Percentiles rank a stretch among this genome's conserved stretches.
These are phyloP conservation scores for Penicillium paradoxum DNA, from an alignment of 495 filamentous ascomycete species.

Conservation along the genomic window DNA sequence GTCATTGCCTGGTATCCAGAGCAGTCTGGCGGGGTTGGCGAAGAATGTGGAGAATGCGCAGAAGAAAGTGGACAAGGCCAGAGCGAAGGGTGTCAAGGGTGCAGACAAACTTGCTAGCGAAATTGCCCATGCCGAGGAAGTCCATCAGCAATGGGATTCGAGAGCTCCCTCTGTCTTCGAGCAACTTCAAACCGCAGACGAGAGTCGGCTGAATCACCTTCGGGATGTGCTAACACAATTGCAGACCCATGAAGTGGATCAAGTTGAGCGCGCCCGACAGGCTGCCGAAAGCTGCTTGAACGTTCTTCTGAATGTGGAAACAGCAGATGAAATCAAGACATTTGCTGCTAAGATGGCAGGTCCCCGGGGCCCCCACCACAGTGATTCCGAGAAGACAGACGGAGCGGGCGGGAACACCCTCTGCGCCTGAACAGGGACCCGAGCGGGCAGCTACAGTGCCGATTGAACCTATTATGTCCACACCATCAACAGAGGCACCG, in stretches of 20 bases:
- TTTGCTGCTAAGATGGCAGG: constrained; percentile 58
- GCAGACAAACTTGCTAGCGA: constrained; percentile 77
- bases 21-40: constrained; percentile 73
- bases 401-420: constrained; percentile 17
- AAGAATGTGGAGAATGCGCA: constrained; percentile 80
- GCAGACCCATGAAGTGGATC: constrained; percentile 88
- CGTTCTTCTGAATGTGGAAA: constrained; percentile 80
- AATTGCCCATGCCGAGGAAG: constrained; percentile 65
- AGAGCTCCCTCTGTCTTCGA: constrained; percentile 96
- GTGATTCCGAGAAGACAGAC: constrained; percentile 14
- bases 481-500: constrained; percentile 14
- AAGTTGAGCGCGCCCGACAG: constrained; percentile 69
- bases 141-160: constrained; percentile 85
- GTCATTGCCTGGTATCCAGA: constrained; percentile 75
- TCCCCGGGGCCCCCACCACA: constrained; percentile 9
- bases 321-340: constrained; percentile 81
- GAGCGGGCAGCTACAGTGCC: constrained; percentile 15
- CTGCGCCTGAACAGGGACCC: background rate
- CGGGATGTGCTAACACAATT: constrained; percentile 89
- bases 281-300: constrained; percentile 80
- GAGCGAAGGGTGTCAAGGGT: constrained; percentile 72
- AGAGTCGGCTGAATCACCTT: constrained; percentile 83
- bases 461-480: constrained; percentile 10
- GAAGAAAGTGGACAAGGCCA: constrained; percentile 83
- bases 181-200: constrained; percentile 86